These are phyloP conservation scores for Aspergillus spinulosporus DNA, from an alignment of 2,329 filamentous ascomycete genomes.

Conservation along the genomic window DNA sequence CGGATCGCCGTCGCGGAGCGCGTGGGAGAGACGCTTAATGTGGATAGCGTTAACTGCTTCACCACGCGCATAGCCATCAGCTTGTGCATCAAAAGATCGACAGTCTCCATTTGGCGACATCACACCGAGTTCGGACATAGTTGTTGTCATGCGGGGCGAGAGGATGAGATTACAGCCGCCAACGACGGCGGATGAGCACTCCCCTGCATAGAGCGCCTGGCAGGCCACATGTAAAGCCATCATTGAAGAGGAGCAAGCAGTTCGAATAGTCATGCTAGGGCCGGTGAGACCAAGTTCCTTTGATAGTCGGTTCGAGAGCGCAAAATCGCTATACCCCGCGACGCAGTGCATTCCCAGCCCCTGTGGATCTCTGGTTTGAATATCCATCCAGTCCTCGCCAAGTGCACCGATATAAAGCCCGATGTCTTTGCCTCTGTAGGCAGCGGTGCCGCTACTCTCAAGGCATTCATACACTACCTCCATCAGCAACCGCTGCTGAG, in stretches of 20 bases:
- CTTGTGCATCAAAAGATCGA: conserved; percentile 30
- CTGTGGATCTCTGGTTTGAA: conserved; percentile 21
- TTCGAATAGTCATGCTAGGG: conserved; percentile 36
- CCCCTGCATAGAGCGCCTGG: conserved; percentile 22
- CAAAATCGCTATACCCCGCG: conserved; percentile 14
- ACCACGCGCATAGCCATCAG: conserved; percentile 36
- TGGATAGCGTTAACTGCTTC: conserved; percentile 35
- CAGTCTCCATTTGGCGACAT: conserved; percentile 35
- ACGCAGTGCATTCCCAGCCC: conserved; percentile 13
- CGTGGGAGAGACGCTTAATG: conserved; percentile 27
- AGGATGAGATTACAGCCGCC: conserved; percentile 38
- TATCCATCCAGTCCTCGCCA: conserved; percentile 29
- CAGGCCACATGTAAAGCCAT: conserved; percentile 30
- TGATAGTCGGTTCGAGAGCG: conserved; percentile 12
- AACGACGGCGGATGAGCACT: conserved; percentile 32
- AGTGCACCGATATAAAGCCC: conserved; percentile 30
- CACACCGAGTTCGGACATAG: conserved; percentile 34
- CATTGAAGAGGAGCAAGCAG: conserved; percentile 32
- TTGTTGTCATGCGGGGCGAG: conserved; percentile 26
- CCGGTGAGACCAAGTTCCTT: conserved; percentile 13
- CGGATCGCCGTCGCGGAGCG: conserved; percentile 31
- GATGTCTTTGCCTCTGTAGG: conserved; percentile 33
- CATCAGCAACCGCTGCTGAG: conserved; percentile 35
- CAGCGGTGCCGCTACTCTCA: conserved; percentile 30
- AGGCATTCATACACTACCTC: conserved; percentile 36